Percentiles rank a stretch among this genome's conserved stretches.
phyloP scores from a whole-genome alignment of 1,284 basidiomycete genomes.

The Cryptococcus sp. region DNA sequence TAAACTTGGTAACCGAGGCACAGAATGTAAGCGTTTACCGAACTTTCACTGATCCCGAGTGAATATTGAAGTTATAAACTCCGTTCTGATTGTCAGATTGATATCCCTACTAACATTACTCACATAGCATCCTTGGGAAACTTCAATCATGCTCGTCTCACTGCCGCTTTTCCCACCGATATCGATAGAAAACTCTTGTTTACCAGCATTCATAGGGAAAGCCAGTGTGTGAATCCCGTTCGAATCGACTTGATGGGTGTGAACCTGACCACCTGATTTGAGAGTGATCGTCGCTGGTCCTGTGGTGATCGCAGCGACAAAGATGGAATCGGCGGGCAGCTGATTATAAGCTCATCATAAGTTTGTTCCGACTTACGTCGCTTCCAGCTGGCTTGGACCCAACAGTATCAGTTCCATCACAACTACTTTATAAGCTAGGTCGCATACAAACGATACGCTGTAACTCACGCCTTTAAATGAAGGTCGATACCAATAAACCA shows the following conservation, averaged over 20 bases:
- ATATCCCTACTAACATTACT: neutral
- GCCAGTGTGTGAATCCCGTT: neutral
- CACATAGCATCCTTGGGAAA: neutral
- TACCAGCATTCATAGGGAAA: neutral
- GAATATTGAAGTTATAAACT: constrained; percentile 1
- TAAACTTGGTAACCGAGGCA: too few species aligned
- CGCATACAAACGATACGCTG: too few species aligned
- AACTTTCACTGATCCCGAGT: neutral
- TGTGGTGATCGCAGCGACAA: neutral
- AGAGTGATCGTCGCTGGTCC: neutral
- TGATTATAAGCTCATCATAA: neutral
- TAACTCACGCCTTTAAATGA: neutral
- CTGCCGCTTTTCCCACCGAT: neutral
- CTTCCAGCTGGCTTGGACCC: neutral
- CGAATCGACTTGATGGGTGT: neutral
- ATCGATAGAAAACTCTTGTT: neutral
- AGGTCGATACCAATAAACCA: neutral
- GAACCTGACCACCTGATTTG: neutral
- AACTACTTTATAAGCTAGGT: too few species aligned
- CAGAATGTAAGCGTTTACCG: neutral
- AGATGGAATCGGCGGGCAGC: neutral
- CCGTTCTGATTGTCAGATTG: neutral
- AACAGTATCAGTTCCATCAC: neutral
- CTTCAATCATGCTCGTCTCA: neutral
- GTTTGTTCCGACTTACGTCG: neutral